A percentile compares a stretch with the other conserved stretches of the same genome.
These are phyloP conservation scores for Tolypocladium guangdongense DNA, from an alignment of 2,329 filamentous ascomycete species.

Conservation along the genomic window DNA sequence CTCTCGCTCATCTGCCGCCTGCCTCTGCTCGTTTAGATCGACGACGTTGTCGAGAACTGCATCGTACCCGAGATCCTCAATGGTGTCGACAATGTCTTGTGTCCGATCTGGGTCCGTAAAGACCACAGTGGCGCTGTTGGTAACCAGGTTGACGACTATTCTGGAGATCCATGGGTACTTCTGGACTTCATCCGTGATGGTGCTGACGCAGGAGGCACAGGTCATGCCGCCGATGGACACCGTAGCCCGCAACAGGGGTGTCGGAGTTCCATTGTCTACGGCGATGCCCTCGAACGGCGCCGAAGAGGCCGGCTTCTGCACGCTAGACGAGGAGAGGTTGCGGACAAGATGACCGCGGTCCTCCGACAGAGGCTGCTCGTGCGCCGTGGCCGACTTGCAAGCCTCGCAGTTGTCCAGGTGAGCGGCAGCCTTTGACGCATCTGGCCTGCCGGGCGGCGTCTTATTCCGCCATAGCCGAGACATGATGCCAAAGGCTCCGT, in stretches of 20 bases:
- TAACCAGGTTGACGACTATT: slow-evolving; percentile 52
- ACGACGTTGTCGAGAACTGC: slow-evolving; percentile 43
- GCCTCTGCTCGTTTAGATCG: slow-evolving; percentile 29
- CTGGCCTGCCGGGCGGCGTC: slow-evolving; percentile 11
- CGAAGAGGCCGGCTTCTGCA: slow-evolving; percentile 4
- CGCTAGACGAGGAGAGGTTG: slow-evolving; percentile 2
- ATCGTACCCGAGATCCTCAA: slow-evolving; percentile 57
- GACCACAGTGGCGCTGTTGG: slow-evolving; percentile 53
- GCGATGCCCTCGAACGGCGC: slow-evolving; percentile 13
- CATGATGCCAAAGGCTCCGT: slow-evolving; percentile 17
- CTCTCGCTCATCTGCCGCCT: slow-evolving; percentile 33
- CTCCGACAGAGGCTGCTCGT: slow-evolving; percentile 2
- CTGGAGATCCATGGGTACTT: slow-evolving; percentile 46
- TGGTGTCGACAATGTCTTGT: slow-evolving; percentile 30
- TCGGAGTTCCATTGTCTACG: slow-evolving; percentile 4
- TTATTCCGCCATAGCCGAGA: slow-evolving; percentile 19
- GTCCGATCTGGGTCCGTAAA: slow-evolving; percentile 28
- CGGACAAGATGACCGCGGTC: background rate
- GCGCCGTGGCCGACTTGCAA: slow-evolving; percentile 15
- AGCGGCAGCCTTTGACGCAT: slow-evolving; percentile 15
- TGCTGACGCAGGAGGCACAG: slow-evolving; percentile 56
- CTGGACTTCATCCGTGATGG: slow-evolving; percentile 48
- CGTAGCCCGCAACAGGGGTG: slow-evolving; percentile 33
- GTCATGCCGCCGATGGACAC: slow-evolving; percentile 64
- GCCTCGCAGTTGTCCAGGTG: slow-evolving; percentile 28